Percentiles rank a stretch among this genome's conserved stretches.
Conservation (phyloP, 495 filamentous ascomycete species). For the Lepraria neglecta region DNA sequence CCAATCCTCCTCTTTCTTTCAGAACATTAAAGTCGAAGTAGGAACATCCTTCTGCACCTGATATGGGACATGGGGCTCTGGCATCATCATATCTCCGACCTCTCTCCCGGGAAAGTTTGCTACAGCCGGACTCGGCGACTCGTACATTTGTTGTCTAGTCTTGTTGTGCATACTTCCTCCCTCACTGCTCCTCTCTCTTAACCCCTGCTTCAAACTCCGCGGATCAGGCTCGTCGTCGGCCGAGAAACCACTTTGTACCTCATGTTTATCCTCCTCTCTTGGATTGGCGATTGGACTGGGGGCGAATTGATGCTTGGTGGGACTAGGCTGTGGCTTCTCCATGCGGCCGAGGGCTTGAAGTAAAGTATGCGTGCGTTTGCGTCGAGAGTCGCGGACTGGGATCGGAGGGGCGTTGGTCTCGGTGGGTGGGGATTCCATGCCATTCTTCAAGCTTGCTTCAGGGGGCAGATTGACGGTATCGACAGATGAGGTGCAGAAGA, state of each 20-base stretch:
- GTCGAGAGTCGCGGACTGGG: slow-evolving; percentile 29
- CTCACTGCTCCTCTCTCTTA: slow-evolving; percentile 51
- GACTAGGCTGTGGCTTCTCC: slow-evolving; percentile 2
- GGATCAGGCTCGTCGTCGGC: slow-evolving; percentile 45
- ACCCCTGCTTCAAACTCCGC: slow-evolving; percentile 36
- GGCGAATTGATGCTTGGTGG: slow-evolving; percentile 6
- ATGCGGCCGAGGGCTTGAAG: slow-evolving; percentile 25
- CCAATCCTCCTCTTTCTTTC: neutral
- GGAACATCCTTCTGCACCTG: slow-evolving; percentile 21
- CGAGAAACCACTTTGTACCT: slow-evolving; percentile 45
- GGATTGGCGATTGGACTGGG: neutral
- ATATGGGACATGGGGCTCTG: slow-evolving; percentile 19
- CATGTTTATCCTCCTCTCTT: slow-evolving; percentile 24
- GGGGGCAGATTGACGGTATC: slow-evolving; percentile 57
- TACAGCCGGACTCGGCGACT: slow-evolving; percentile 33
- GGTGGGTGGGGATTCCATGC: slow-evolving; percentile 27
- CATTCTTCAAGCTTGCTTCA: slow-evolving; percentile 41
- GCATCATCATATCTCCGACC: neutral
- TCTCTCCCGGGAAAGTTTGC: slow-evolving; percentile 26
- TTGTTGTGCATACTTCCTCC: slow-evolving; percentile 39
- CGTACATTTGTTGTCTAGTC: slow-evolving; percentile 39
- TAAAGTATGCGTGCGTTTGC: slow-evolving; percentile 29
- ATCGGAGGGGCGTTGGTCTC: slow-evolving; percentile 26
- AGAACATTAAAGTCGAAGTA: slow-evolving; percentile 23
- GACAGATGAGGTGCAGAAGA: slow-evolving; percentile 70